These are phyloP conservation scores for Miscanthus lutarioriparius DNA, from an alignment of 176 grass and related monocot genomes.

Conservation along the genomic window DNA sequence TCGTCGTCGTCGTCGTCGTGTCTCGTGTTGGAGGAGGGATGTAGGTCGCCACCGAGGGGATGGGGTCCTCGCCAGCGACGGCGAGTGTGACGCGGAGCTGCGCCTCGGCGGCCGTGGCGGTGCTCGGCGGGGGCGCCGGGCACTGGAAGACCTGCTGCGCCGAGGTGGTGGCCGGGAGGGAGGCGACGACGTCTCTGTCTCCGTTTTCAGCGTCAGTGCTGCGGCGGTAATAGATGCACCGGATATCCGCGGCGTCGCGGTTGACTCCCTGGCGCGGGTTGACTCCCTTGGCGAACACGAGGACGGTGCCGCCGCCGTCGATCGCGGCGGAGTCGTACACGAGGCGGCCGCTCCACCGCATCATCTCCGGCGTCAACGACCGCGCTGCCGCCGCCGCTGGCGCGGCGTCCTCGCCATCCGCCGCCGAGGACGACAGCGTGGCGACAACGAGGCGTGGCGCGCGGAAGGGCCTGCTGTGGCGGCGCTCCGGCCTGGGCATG, in stretches of 20 bases:
- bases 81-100: conserved; percentile 24
- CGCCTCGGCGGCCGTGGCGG: background rate
- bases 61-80: conserved; percentile 15
- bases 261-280: conserved; percentile 47
- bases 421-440: background rate
- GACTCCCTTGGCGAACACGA: conserved; percentile 71
- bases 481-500: conserved; percentile 40
- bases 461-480: conserved; percentile 37
- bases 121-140: conserved; percentile 18
- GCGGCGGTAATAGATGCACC: conserved; percentile 40
- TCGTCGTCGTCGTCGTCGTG: background rate
- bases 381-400: background rate
- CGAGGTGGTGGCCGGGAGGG: conserved; percentile 44
- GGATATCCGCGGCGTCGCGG: conserved; percentile 33
- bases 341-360: conserved; percentile 48
- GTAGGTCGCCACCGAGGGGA: conserved; percentile 61
- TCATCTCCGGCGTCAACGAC: background rate
- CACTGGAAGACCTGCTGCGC: conserved; percentile 83
- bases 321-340: conserved; percentile 57
- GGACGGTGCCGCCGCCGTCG: conserved; percentile 34
- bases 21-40: background rate
- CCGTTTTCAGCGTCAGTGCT: background rate
- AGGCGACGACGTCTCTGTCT: background rate
- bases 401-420: background rate
- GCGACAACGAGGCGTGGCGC: conserved; percentile 35